Evolutionary conservation across 2,329 filamentous ascomycete species (phyloP).

Genomic region (Aspergillus flavus): DNA sequence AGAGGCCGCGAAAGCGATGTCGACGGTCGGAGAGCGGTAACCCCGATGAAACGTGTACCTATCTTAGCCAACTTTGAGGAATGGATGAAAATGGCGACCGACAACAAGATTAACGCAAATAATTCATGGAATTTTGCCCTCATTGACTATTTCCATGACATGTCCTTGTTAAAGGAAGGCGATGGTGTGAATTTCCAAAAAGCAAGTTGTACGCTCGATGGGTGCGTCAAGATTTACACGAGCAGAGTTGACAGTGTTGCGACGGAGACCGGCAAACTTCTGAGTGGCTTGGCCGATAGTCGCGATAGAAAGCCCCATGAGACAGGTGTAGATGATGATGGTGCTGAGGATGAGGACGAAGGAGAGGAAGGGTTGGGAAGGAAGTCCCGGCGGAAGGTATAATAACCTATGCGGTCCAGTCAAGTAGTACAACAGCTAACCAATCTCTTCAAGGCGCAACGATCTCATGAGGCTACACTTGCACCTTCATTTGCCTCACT

Average conservation of each 20-base stretch:
- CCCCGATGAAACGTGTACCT: conserved; percentile 93
- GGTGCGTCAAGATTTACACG: conserved; percentile 99
- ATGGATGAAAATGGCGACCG: conserved; percentile 99
- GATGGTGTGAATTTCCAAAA: conserved; percentile 99
- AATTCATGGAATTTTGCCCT: conserved; percentile 99
- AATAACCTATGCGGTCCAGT: background rate
- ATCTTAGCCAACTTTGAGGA: conserved; percentile 98
- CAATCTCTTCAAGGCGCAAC: conserved; percentile 48
- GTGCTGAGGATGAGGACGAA: conserved; percentile 62
- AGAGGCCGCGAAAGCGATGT: conserved; percentile 52
- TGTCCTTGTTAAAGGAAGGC: conserved; percentile 94
- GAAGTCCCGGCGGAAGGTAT: conserved; percentile 71
- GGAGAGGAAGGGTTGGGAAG: conserved; percentile 51
- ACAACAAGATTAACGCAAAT: conserved; percentile 97
- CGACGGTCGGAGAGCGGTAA: conserved; percentile 72
- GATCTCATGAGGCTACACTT: conserved; percentile 90
- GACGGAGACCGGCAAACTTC: conserved; percentile 90
- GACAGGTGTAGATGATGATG: conserved; percentile 62
- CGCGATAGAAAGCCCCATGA: conserved; percentile 70
- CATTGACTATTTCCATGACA: conserved; percentile 99
- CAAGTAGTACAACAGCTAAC: conserved; percentile 20
- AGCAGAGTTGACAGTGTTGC: conserved; percentile 97
- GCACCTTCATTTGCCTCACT: conserved; percentile 84
- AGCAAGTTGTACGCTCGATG: conserved; percentile 94
- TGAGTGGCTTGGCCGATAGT: conserved; percentile 85